A percentile compares a stretch with the other conserved stretches of the same genome.
phyloP scores from a whole-genome alignment of 441 rosid species.

The Corymbia citriodora region DNA sequence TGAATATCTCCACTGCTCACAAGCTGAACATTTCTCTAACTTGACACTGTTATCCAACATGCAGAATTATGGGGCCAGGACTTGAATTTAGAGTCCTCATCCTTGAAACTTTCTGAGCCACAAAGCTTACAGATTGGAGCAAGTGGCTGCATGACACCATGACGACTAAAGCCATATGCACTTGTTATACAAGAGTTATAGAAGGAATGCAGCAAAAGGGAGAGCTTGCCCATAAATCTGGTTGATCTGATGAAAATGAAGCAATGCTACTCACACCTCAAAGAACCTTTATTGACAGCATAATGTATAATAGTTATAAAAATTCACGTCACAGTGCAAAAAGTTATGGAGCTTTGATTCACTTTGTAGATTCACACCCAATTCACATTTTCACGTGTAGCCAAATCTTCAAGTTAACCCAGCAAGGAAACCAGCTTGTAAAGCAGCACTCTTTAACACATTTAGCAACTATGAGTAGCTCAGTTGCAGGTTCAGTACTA shows the following conservation, averaged over 20 bases:
- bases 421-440: neutral
- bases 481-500: neutral
- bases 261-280: neutral
- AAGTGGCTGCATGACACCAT: slow-evolving; percentile 33
- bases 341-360: neutral
- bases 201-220: neutral
- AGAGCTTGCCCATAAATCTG: neutral
- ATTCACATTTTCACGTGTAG: neutral
- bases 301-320: neutral
- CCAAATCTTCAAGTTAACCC: neutral
- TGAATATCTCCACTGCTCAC: slow-evolving; percentile 81
- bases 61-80: slow-evolving; percentile 54
- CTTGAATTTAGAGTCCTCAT: slow-evolving; percentile 30
- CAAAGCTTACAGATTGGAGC: slow-evolving; percentile 61
- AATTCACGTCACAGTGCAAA: neutral
- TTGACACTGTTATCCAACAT: slow-evolving; percentile 54
- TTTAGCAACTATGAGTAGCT: neutral
- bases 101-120: slow-evolving; percentile 42
- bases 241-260: neutral
- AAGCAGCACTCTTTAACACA: neutral
- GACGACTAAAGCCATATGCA: neutral
- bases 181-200: neutral
- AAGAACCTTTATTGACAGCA: neutral
- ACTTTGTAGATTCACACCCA: neutral
- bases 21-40: slow-evolving; percentile 63